Conservation (phyloP, 768 basidiomycete genomes). For the Russula ochroleuca region DNA sequence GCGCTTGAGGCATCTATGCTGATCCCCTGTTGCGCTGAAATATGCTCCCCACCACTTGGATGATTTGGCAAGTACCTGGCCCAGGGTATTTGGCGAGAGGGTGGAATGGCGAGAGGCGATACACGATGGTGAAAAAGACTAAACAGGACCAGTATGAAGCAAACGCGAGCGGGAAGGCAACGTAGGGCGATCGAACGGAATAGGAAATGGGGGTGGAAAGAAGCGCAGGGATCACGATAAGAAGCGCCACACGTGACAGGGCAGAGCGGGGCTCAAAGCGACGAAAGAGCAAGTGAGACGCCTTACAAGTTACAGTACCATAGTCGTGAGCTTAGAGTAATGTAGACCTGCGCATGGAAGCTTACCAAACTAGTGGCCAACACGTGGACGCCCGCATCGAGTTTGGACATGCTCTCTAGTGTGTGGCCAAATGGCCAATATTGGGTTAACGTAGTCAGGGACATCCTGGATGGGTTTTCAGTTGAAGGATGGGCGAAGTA, state of each 20-base stretch:
- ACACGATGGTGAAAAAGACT: constrained; percentile 29
- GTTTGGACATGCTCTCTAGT: background rate
- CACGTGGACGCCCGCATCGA: background rate
- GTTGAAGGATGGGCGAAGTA: background rate
- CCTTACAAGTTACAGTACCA: background rate
- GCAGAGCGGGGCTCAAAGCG: constrained; percentile 9
- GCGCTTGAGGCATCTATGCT: constrained; percentile 31
- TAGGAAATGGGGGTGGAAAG: constrained; percentile 11
- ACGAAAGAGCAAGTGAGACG: constrained; percentile 9
- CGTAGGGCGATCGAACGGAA: background rate
- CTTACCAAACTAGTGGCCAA: constrained; percentile 11
- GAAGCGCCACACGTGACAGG: background rate
- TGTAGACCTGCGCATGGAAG: too few species aligned
- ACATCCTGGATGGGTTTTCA: constrained; percentile 35
- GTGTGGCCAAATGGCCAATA: background rate
- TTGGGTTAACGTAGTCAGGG: background rate
- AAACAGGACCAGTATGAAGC: background rate
- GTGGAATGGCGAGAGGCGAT: constrained; percentile 52
- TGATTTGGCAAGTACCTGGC: constrained; percentile 41
- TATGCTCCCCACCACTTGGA: constrained; percentile 41
- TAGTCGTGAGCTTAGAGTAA: background rate
- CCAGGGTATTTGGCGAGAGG: constrained; percentile 50
- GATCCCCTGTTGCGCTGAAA: constrained; percentile 38
- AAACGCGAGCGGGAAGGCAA: constrained; percentile 12
- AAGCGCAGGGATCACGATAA: constrained; percentile 7